Percentiles rank a stretch among this genome's conserved stretches.
phyloP scores from a whole-genome alignment of 176 grass and related monocot genomes.

The Juncus effusus region DNA sequence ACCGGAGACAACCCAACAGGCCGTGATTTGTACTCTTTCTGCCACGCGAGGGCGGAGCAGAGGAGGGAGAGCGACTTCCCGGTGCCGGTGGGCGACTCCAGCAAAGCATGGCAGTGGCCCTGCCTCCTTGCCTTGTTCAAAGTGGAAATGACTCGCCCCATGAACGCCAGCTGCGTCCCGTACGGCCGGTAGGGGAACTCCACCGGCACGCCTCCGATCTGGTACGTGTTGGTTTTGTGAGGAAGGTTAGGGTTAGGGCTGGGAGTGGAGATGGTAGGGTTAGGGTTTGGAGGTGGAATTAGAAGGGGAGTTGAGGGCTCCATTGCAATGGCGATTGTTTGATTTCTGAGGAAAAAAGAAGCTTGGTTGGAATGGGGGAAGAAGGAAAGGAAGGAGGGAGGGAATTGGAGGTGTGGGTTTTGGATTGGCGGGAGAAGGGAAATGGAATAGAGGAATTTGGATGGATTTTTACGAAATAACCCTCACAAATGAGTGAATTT shows the following conservation, averaged over 20 bases:
- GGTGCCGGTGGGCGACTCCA: slow-evolving; percentile 95
- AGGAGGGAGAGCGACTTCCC: slow-evolving; percentile 93
- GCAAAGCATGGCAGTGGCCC: slow-evolving; percentile 69
- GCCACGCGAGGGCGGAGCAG: slow-evolving; percentile 92
- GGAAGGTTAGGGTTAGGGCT: slow-evolving; percentile 20
- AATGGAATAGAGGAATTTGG: no score
- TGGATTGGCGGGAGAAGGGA: neutral
- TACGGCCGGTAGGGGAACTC: slow-evolving; percentile 94
- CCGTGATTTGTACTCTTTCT: slow-evolving; percentile 53
- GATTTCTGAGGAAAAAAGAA: neutral
- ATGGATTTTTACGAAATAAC: no score
- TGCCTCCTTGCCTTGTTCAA: slow-evolving; percentile 70
- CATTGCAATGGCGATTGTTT: slow-evolving; percentile 12
- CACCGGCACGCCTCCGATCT: slow-evolving; percentile 70
- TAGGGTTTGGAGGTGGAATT: neutral
- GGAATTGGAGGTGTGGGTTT: neutral
- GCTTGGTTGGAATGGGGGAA: no score
- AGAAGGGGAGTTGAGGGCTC: slow-evolving; percentile 35
- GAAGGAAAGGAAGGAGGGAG: slow-evolving; percentile 5
- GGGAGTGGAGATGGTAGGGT: slow-evolving; percentile 4
- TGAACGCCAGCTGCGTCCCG: slow-evolving; percentile 94
- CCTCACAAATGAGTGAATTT: neutral
- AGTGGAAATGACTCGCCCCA: slow-evolving; percentile 80
- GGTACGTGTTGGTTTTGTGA: slow-evolving; percentile 46
- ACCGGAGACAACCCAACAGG: slow-evolving; percentile 15